Conservation (phyloP, 257 asterid genomes). For the Mentha longifolia region DNA sequence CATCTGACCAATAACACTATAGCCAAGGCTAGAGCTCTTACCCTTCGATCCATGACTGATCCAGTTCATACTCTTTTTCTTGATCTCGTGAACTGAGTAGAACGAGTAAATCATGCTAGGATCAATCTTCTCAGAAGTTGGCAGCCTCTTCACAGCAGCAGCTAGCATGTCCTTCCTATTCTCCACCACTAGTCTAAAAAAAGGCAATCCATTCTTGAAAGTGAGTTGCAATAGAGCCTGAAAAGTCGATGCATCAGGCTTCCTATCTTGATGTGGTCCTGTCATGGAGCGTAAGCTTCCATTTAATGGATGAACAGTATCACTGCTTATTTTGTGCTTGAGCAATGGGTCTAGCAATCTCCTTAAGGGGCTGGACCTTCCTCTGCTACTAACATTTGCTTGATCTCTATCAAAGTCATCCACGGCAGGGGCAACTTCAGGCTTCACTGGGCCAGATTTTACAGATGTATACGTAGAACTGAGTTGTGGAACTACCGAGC, state of each 20-base stretch:
- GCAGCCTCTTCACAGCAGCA: constrained; percentile 66
- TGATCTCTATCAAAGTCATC: constrained; percentile 48
- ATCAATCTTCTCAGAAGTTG: constrained; percentile 53
- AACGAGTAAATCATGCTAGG: constrained; percentile 62
- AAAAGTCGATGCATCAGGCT: constrained; percentile 41
- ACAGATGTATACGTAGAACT: constrained; percentile 45
- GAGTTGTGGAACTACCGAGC: constrained; percentile 51
- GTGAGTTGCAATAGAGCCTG: constrained; percentile 84
- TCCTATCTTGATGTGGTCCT: constrained; percentile 43
- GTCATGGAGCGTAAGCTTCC: constrained; percentile 36
- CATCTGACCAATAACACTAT: constrained; percentile 74
- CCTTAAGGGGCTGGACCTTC: constrained; percentile 83
- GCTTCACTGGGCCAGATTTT: constrained; percentile 58
- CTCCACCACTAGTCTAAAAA: constrained; percentile 75
- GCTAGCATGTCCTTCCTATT: constrained; percentile 74
- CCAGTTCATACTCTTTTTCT: constrained; percentile 78
- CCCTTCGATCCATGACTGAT: constrained; percentile 72
- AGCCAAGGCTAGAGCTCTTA: constrained; percentile 61
- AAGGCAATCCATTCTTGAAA: constrained; percentile 71
- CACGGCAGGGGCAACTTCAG: constrained; percentile 39
- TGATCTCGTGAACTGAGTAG: constrained; percentile 76
- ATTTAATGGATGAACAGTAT: constrained; percentile 35
- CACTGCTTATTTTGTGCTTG: constrained; percentile 58
- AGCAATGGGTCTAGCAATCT: constrained; percentile 81
- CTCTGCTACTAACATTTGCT: constrained; percentile 50